Evolutionary conservation across 805 yeast species (phyloP).

Genomic region (Starmerella etchellsii): DNA sequence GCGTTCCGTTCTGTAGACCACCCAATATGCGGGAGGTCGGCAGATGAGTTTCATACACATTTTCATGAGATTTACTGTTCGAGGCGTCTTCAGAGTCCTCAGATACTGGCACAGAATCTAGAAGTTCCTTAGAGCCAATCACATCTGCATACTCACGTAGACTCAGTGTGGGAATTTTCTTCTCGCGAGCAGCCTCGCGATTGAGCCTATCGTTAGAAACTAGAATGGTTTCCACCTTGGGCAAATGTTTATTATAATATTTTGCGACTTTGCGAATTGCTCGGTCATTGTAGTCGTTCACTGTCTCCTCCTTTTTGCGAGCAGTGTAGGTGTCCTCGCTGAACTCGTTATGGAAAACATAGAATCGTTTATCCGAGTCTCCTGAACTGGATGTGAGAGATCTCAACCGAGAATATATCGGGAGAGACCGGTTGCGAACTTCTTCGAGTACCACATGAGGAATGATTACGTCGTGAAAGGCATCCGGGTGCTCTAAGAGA

Average conservation of each 20-base stretch:
- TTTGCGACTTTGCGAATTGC: conserved; percentile 65
- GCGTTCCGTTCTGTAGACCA: conserved; percentile 74
- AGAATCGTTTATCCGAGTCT: conserved; percentile 60
- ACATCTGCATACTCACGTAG: conserved; percentile 57
- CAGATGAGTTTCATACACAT: conserved; percentile 64
- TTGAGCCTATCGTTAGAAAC: conserved; percentile 72
- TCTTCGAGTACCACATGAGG: conserved; percentile 94
- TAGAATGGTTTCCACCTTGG: conserved; percentile 25
- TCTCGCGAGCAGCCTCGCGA: conserved; percentile 40
- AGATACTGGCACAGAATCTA: conserved; percentile 43
- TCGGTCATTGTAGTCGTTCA: conserved; percentile 84
- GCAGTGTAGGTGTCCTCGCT: conserved; percentile 52
- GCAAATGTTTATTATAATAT: conserved; percentile 63
- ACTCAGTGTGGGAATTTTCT: conserved; percentile 43
- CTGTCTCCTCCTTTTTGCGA: conserved; percentile 53
- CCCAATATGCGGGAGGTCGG: conserved; percentile 75
- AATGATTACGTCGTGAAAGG: conserved; percentile 80
- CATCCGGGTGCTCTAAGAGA: conserved; percentile 59
- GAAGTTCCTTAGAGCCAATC: conserved; percentile 52
- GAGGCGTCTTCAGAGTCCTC: conserved; percentile 32
- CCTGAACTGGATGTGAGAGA: conserved; percentile 42
- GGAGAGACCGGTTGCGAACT: conserved; percentile 73
- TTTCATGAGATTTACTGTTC: conserved; percentile 32
- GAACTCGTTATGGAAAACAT: conserved; percentile 90
- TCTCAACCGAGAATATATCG: conserved; percentile 75